Percentiles rank a stretch among this genome's conserved stretches.
phyloP scores from a whole-genome alignment of 75 land plant genomes.

The Azolla pinnata region DNA sequence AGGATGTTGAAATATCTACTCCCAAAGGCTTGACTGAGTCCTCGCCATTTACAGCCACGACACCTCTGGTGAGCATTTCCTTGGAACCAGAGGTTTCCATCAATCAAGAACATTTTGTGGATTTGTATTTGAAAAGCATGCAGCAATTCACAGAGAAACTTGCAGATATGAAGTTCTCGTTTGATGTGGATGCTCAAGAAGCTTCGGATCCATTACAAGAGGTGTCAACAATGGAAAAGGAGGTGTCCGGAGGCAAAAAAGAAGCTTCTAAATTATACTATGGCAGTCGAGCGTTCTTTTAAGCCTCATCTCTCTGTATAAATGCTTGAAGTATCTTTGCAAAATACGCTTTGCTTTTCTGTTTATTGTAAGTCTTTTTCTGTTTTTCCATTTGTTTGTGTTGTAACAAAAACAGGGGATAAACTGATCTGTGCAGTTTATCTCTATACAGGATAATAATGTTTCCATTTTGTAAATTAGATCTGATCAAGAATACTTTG shows the following conservation, averaged over 20 bases:
- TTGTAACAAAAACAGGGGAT: no score
- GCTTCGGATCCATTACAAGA: slow-evolving; percentile 11
- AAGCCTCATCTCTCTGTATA: no score
- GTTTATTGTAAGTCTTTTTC: no score
- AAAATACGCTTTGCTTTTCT: no score
- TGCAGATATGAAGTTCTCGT: slow-evolving; percentile 71
- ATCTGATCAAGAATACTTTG: no score
- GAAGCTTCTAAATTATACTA: slow-evolving; percentile 41
- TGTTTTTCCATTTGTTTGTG: no score
- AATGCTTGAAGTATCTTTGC: no score
- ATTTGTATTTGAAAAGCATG: slow-evolving; percentile 87
- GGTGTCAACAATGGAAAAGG: slow-evolving; percentile 26
- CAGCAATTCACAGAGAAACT: slow-evolving; percentile 73
- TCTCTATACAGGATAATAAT: no score
- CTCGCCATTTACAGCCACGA: not conserved
- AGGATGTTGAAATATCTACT: not conserved
- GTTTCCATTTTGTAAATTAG: no score
- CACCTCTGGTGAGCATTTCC: slow-evolving; percentile 30
- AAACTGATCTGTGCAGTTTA: no score
- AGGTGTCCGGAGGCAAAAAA: slow-evolving; percentile 24
- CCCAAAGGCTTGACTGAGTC: not conserved
- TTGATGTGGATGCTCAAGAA: slow-evolving; percentile 43
- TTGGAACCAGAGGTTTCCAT: slow-evolving; percentile 42
- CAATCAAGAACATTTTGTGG: slow-evolving; percentile 59
- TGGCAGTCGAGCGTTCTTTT: slow-evolving; percentile 80